Base-by-base conservation (phyloP, 1,139 yeast genomes). In the Magnusiomyces tetraspermus region DNA sequence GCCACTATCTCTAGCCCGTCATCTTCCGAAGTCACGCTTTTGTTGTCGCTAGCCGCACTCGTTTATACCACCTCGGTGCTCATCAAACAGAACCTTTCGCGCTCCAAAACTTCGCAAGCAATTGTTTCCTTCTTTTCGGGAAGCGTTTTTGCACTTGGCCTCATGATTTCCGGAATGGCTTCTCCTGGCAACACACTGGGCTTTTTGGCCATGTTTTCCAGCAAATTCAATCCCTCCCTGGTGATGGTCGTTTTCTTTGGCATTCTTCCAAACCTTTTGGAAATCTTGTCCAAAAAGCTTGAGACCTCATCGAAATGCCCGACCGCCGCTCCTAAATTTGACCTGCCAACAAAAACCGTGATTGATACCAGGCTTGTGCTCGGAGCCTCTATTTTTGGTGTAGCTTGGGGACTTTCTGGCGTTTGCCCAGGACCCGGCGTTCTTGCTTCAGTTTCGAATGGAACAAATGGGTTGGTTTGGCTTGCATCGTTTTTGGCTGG, bases 351-450 rank as follows among this genome's bases (percentile, higher is more conserved):
- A 5, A 48, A 61, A 24, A 62, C 58, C 5, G 54, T 60, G 1
- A 60, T 67, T 2, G 58, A 65, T 0, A 40, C 51, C 0, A 61
- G 59, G 41, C 67, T 75, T 46, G 43, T 75, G 0, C 5, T 71
- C 2, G 79, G 79, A 2, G 66, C 72, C 51, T 63, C 63, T 0
- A 36, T 74, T 1, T 75, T 75, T 57, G 79, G 79, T 2, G 24
- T 71, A 10, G 79, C 78, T 1, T 75, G 79, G 79, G 78, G 76
- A 1, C 42, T 73, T 2, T 59, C 71, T 0, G 79, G 79, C 1
- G 62, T 74, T 10, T 75, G 78, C 57, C 78, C 79, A 0, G 78
- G 76, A 2, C 78, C 79, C 10, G 79, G 74, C 6, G 54, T 71
- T 1, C 42, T 69, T 1, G 57, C 59, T 4, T 57, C 60, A 11